A percentile compares a stretch with the other conserved stretches of the same genome.
Conservation (phyloP, 2,329 filamentous ascomycete species). For the Colletotrichum sp. region DNA sequence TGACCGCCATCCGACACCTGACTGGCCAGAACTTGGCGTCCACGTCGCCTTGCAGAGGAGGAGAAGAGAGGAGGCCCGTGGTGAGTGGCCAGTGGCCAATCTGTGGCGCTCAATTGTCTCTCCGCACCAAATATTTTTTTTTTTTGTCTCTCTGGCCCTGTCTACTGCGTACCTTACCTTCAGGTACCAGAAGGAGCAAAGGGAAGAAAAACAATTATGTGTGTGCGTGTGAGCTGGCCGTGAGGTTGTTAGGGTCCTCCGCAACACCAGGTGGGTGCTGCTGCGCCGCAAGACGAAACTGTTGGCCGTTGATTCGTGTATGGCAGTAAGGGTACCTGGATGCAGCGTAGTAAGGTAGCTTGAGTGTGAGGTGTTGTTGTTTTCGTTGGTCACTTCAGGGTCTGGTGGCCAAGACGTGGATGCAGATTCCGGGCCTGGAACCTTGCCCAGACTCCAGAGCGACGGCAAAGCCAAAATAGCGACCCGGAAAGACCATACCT, state of each 20-base stretch:
- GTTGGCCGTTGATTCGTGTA: neutral
- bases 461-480: neutral
- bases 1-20: neutral
- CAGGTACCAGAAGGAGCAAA: neutral
- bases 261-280: neutral
- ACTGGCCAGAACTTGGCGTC: neutral
- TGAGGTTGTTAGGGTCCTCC: neutral
- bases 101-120: neutral
- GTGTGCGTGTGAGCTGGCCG: neutral
- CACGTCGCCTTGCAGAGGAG: neutral
- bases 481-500: neutral
- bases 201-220: neutral
- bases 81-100: neutral
- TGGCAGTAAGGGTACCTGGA: neutral
- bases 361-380: neutral
- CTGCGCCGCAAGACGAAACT: neutral
- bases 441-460: neutral
- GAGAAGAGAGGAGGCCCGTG: neutral
- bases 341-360: neutral
- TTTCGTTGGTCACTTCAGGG: neutral
- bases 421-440: neutral
- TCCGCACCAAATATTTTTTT: neutral
- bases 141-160: neutral
- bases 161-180: neutral
- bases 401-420: neutral